These are phyloP conservation scores for Bruguiera hainesii DNA, from an alignment of 441 rosid genomes.

Conservation along the genomic window DNA sequence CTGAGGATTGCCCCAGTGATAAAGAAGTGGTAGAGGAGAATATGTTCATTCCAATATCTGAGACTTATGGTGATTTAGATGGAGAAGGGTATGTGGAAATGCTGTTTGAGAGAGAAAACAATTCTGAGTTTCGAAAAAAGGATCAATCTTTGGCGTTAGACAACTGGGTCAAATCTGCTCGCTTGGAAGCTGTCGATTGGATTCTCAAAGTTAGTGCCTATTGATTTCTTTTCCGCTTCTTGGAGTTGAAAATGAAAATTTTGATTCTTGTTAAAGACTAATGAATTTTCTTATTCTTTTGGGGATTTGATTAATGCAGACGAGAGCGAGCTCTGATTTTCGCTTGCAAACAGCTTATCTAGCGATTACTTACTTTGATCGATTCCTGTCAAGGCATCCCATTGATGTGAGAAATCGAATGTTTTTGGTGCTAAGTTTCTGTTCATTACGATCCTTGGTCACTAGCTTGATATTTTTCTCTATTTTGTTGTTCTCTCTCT, in stretches of 20 bases:
- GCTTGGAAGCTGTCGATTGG: slow-evolving; percentile 48
- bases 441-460: background rate
- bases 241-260: background rate
- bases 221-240: background rate
- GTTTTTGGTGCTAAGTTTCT: background rate
- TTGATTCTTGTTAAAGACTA: background rate
- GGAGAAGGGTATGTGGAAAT: slow-evolving; percentile 27
- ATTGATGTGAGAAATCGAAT: slow-evolving; percentile 35
- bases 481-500: background rate
- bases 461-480: background rate
- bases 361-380: slow-evolving; percentile 55
- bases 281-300: background rate
- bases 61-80: slow-evolving; percentile 12
- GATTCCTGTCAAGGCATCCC: slow-evolving; percentile 40
- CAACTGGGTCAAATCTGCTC: slow-evolving; percentile 31
- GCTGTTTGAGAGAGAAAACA: slow-evolving; percentile 39
- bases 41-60: background rate
- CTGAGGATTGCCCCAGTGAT: slow-evolving; percentile 17
- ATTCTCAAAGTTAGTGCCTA: slow-evolving; percentile 42
- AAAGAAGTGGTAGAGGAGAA: slow-evolving; percentile 18
- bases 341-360: slow-evolving; percentile 45
- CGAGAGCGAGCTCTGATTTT: slow-evolving; percentile 36
- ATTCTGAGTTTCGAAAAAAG: slow-evolving; percentile 21
- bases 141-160: slow-evolving; percentile 24
- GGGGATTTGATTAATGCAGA: slow-evolving; percentile 33